Percentiles rank a stretch among this genome's conserved stretches.
These are phyloP conservation scores for Axilococcus clingmanii DNA, from an alignment of 139 green algal genomes.

Conservation along the genomic window DNA sequence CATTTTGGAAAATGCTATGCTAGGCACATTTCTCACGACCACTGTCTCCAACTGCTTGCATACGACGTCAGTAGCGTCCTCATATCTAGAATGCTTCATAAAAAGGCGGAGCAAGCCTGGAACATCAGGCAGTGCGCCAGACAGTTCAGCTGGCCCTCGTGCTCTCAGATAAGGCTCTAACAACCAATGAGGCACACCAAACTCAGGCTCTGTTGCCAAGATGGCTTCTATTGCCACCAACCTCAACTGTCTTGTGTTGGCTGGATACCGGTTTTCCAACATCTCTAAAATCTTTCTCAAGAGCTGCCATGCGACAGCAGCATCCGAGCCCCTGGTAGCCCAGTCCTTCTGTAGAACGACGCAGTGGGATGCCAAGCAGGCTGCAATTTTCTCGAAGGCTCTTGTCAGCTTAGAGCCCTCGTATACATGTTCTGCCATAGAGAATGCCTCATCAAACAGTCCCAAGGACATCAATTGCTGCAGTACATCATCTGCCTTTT, in stretches of 20 bases:
- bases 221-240: slow-evolving; percentile 17
- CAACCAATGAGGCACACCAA: slow-evolving; percentile 26
- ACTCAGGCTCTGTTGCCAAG: slow-evolving; percentile 4
- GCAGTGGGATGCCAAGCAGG: slow-evolving; percentile 1
- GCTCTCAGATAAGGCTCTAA: slow-evolving; percentile 10
- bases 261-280: slow-evolving; percentile 3
- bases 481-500: slow-evolving; percentile 11
- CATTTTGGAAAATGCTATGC: slow-evolving; percentile 2
- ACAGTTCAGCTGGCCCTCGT: not conserved
- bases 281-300: slow-evolving; percentile 1
- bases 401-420: slow-evolving; percentile 6
- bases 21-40: slow-evolving; percentile 16
- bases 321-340: not conserved
- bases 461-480: slow-evolving; percentile 15
- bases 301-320: slow-evolving; percentile 2
- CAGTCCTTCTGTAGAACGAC: slow-evolving; percentile 9
- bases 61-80: slow-evolving; percentile 26
- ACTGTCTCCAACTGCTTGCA: slow-evolving; percentile 4
- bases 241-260: not conserved
- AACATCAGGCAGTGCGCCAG: slow-evolving; percentile 11
- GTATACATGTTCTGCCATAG: slow-evolving; percentile 13
- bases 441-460: slow-evolving; percentile 17
- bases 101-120: slow-evolving; percentile 26
- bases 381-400: slow-evolving; percentile 3
- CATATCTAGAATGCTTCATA: slow-evolving; percentile 21